Base-by-base conservation (phyloP, 140 eudicot genomes). In the Erigeron philadelphicus region DNA sequence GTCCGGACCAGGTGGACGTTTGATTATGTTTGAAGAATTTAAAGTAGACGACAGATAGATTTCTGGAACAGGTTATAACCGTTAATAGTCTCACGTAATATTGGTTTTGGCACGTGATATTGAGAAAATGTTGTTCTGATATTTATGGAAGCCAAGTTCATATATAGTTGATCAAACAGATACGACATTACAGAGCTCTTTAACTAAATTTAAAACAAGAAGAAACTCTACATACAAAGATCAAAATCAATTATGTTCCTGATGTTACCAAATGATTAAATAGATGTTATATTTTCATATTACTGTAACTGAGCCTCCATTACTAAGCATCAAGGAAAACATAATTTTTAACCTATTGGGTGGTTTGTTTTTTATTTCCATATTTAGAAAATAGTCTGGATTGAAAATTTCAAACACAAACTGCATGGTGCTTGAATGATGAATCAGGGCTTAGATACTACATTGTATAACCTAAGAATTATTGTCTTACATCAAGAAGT, bases 41-140 rank as follows among this genome's bases (percentile, higher is more conserved):
- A 60, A 71, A 71, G 60, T 59, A 53, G 40, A 52, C 7, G 40
- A 15, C 40, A 25, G 13, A 31, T 68, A 60, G 68, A 6, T 58
- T 58, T 71, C 23, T 58, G 67, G 35, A 60, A 47, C 56, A 56
- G 74, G 66, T 57, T 70, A 42, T 42, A 56, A 7, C 73, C 66
- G 12, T 70, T 8, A 56, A 6, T 57, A 7, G 23, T 53, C 53
- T 40, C 61, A 7, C 16, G 4, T 17, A 6, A 2, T 45, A 31
- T 53, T 5, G 48, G 61, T 38, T 17, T 11, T 69, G 43, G 42
- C 11, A 41, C 64, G 41, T 54, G 74, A 41, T 54, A 69, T 12
- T 11, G 44, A 70, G 43, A 21, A 44, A 9, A 9, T 19, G 4
- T 23, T 19, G 46, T 54, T 54, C 43, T 1, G 42, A 41, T 54